Percentiles rank a stretch among this genome's conserved stretches.
Evolutionary conservation across 805 yeast species (phyloP).

Genomic region (Metschnikowia peoriensis): DNA sequence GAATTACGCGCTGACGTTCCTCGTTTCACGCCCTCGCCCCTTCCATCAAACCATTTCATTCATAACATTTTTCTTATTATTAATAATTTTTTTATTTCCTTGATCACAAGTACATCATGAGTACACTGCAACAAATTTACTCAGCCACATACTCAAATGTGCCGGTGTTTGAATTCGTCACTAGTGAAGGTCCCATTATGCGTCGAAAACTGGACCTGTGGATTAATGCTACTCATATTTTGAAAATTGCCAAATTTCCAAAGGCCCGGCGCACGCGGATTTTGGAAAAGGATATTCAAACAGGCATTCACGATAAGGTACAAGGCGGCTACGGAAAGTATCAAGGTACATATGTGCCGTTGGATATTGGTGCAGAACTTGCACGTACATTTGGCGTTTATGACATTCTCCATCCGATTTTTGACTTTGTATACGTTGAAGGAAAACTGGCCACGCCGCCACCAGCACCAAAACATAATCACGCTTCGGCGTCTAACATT

Average conservation of each 20-base stretch:
- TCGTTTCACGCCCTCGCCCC: not conserved
- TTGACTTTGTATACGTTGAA: constrained; percentile 53
- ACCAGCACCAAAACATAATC: constrained; percentile 47
- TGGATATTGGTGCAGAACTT: constrained; percentile 39
- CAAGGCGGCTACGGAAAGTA: constrained; percentile 75
- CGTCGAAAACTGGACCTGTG: constrained; percentile 60
- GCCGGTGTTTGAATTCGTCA: constrained; percentile 63
- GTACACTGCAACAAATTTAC: constrained; percentile 38
- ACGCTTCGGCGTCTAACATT: constrained; percentile 44
- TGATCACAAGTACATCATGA: not conserved
- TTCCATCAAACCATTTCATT: not conserved
- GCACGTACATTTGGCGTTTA: constrained; percentile 42
- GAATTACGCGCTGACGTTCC: not conserved
- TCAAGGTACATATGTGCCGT: constrained; percentile 51
- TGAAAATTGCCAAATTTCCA: constrained; percentile 67
- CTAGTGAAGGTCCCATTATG: constrained; percentile 71
- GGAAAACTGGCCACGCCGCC: constrained; percentile 45
- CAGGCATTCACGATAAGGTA: constrained; percentile 66
- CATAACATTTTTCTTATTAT: too few species aligned
- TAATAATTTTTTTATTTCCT: too few species aligned
- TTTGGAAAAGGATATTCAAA: constrained; percentile 60
- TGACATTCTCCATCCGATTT: constrained; percentile 60
- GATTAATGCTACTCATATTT: constrained; percentile 71
- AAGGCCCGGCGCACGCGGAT: constrained; percentile 61
- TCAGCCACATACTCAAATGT: constrained; percentile 77